Base-by-base conservation (phyloP, 2,329 filamentous ascomycete species). In the Cercospora brassicicola region DNA sequence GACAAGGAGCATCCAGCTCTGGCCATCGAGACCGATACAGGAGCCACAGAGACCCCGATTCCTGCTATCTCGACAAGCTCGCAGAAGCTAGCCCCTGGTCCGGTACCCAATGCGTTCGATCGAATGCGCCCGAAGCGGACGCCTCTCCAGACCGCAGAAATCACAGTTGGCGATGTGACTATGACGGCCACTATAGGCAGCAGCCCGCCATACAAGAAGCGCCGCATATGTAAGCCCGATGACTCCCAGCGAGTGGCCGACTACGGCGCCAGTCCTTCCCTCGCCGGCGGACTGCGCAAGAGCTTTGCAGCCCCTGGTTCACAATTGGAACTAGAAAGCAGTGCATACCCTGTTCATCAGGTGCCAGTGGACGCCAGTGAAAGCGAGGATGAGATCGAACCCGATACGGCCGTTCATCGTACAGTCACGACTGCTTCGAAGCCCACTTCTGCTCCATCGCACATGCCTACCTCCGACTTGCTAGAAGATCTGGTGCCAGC, bases 141-240 rank as follows among this genome's bases (percentile, higher is more conserved):
- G 1, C 85, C 86, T 1, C 80, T 85, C 30, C 89, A 92, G 73
- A 81, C 89, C 62, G 91, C 91, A 20, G 92, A 90, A 1, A 91
- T 94, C 59, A 93, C 90, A 0, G 87, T 94, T 64, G 91, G 91
- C 1, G 84, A 89, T 69, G 85, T 84, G 56, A 92, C 89, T 0
- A 90, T 87, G 0, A 89, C 88, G 20, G 84, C 88, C 33, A 71
- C 77, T 18, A 84, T 93, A 71, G 90, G 90, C 1, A 86, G 83
- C 60, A 73, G 70, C 66, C 73, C 76, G 42, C 82, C 85, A 60
- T 75, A 82, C 3, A 86, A 87, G 70, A 80, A 78, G 65, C 79
- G 80, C 57, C 78, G 80, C 51, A 81, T 82, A 18, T 79, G 83
- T 57, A 78, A 77, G 10, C 80, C 81, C 9, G 79, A 78, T 57